These are phyloP conservation scores for Coemansia sp. DNA, from an alignment of 192 early-diverging fungal species.

Conservation along the genomic window DNA sequence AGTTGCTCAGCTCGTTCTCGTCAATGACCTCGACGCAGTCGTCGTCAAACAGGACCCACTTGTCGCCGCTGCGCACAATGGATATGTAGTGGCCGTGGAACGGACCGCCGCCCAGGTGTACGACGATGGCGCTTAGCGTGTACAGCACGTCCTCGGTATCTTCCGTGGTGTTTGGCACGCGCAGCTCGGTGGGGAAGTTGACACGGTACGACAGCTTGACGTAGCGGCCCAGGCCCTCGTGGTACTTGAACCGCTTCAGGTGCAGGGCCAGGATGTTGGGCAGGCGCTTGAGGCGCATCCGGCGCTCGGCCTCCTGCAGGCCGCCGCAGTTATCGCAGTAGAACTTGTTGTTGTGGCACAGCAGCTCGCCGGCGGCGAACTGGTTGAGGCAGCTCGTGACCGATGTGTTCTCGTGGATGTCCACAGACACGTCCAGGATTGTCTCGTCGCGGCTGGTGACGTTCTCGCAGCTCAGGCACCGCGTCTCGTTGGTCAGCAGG, in stretches of 20 bases:
- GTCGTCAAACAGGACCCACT: slow-evolving; percentile 96
- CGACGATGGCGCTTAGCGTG: slow-evolving; percentile 80
- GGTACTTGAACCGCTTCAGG: slow-evolving; percentile 97
- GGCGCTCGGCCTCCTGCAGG: slow-evolving; percentile 94
- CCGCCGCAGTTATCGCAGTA: slow-evolving; percentile 93
- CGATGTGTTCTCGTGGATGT: slow-evolving; percentile 93
- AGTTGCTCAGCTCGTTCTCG: slow-evolving; percentile 70
- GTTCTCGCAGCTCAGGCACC: slow-evolving; percentile 94
- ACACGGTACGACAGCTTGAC: slow-evolving; percentile 95
- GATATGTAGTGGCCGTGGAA: slow-evolving; percentile 96
- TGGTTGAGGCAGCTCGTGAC: slow-evolving; percentile 90
- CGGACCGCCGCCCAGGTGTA: slow-evolving; percentile 94
- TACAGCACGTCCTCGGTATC: slow-evolving; percentile 85
- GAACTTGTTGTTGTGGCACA: slow-evolving; percentile 97
- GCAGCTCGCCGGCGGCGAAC: slow-evolving; percentile 92
- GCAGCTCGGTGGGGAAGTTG: slow-evolving; percentile 87
- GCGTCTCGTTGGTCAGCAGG: slow-evolving; percentile 90
- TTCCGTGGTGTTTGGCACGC: slow-evolving; percentile 91
- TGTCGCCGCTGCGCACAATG: slow-evolving; percentile 75
- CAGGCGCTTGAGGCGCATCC: slow-evolving; percentile 92
- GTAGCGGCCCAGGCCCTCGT: slow-evolving; percentile 83
- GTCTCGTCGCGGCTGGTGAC: slow-evolving; percentile 90
- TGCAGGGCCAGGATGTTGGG: slow-evolving; percentile 95
- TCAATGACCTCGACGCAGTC: slow-evolving; percentile 84
- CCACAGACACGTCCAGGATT: slow-evolving; percentile 93